A percentile compares a stretch with the other conserved stretches of the same genome.
phyloP scores from a whole-genome alignment of 257 asterid genomes.

The Apocynum venetum region DNA sequence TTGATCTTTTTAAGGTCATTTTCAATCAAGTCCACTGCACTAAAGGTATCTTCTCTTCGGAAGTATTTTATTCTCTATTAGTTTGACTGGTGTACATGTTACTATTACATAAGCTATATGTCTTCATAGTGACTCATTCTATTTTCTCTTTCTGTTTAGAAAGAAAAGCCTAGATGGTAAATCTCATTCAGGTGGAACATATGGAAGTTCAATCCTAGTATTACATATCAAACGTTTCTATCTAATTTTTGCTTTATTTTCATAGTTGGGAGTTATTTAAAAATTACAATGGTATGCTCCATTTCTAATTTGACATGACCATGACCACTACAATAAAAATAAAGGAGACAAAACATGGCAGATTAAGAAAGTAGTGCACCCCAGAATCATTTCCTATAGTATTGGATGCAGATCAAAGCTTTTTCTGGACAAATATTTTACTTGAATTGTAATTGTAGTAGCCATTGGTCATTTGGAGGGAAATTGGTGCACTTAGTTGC shows the following conservation, averaged over 20 bases:
- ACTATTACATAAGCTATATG: neutral
- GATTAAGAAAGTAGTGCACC: neutral
- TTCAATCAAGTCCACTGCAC: conserved; percentile 34
- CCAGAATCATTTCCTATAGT: neutral
- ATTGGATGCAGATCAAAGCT: neutral
- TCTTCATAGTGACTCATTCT: neutral
- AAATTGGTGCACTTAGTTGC: too few relatives aligned
- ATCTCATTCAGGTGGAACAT: neutral
- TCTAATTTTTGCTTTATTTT: neutral
- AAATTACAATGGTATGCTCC: neutral
- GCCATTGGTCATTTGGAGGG: neutral
- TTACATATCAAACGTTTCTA: too few relatives aligned
- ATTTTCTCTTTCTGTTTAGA: neutral
- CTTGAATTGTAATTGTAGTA: neutral
- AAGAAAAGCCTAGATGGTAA: neutral
- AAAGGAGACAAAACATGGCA: neutral
- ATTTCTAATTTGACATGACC: neutral
- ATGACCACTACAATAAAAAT: neutral
- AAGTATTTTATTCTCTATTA: neutral
- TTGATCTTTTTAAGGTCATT: conserved; percentile 72
- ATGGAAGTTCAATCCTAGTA: neutral
- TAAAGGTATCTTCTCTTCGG: neutral
- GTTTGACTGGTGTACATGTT: neutral
- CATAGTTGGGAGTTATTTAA: neutral
- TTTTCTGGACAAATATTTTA: neutral